A percentile compares a stretch with the other conserved stretches of the same genome.
These are phyloP conservation scores for Sporisorium graminicola DNA, from an alignment of 1,284 basidiomycete species.

Conservation along the genomic window DNA sequence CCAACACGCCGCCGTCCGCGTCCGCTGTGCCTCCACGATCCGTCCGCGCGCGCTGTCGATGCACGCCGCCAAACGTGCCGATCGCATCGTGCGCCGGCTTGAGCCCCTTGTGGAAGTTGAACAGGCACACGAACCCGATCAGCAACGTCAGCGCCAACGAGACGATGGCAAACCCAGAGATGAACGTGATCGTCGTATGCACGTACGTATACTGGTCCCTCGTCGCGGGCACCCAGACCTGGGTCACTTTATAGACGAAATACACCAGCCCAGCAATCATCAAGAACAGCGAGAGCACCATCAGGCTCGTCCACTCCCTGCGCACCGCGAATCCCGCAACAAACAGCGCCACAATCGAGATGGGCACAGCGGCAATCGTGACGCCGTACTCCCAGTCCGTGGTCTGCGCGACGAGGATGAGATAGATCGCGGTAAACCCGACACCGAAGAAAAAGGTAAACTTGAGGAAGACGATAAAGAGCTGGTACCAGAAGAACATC, in stretches of 20 bases:
- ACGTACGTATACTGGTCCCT: constrained; percentile 52
- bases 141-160: constrained; percentile 43
- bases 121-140: constrained; percentile 54
- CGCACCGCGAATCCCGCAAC: constrained; percentile 54
- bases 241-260: constrained; percentile 51
- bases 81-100: constrained; percentile 56
- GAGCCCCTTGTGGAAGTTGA: constrained; percentile 60
- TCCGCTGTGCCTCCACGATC: neutral
- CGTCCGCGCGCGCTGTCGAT: constrained; percentile 20
- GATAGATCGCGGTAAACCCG: constrained; percentile 57
- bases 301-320: constrained; percentile 53
- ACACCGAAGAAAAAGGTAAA: constrained; percentile 64
- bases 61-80: constrained; percentile 49
- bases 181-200: constrained; percentile 59
- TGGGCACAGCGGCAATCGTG: constrained; percentile 61
- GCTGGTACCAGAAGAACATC: constrained; percentile 61
- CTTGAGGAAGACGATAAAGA: constrained; percentile 64
- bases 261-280: constrained; percentile 58
- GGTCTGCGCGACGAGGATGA: constrained; percentile 58
- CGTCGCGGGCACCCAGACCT: constrained; percentile 56
- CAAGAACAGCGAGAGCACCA: constrained; percentile 50
- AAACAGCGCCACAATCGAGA: constrained; percentile 54
- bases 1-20: constrained; percentile 18
- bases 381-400: constrained; percentile 56
- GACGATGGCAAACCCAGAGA: constrained; percentile 54